Evolutionary conservation across 202 grass and related monocot species (phyloP).

Genomic region (Schoenoplectus tabernaemontani): DNA sequence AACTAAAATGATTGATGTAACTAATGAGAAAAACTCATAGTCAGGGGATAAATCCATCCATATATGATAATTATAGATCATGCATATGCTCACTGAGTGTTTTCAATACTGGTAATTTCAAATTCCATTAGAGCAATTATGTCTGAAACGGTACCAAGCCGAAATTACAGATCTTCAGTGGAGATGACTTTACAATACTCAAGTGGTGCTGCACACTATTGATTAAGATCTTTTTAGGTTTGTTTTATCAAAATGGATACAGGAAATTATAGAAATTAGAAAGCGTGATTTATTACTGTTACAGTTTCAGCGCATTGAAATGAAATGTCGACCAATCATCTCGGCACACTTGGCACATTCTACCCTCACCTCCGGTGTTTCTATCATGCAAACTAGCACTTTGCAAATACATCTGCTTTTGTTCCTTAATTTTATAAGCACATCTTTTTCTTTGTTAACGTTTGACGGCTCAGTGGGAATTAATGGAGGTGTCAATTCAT

Average conservation of each 20-base stretch:
- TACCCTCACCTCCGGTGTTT: constrained; percentile 1
- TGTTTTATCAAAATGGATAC: too few species aligned
- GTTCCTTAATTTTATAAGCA: neutral
- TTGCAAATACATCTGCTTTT: neutral
- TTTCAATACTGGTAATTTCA: neutral
- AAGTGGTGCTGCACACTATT: neutral
- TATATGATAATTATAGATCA: neutral
- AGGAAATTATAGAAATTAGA: too few species aligned
- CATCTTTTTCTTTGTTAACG: constrained; percentile 5
- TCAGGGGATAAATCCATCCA: neutral
- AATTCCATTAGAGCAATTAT: neutral
- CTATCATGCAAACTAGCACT: constrained; percentile 19
- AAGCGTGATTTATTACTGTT: neutral
- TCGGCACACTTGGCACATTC: neutral
- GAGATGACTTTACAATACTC: neutral
- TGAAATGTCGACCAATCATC: neutral
- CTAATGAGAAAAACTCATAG: neutral
- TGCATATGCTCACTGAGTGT: neutral
- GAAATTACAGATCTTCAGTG: neutral
- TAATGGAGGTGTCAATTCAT: constrained; percentile 10
- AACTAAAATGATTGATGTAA: constrained; percentile 4
- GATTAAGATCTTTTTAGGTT: too few species aligned
- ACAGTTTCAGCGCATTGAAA: neutral
- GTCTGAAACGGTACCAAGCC: neutral
- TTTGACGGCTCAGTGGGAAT: constrained; percentile 16